Base-by-base conservation (phyloP, 495 filamentous ascomycete species). In the Hypomontagnella monticulosa region DNA sequence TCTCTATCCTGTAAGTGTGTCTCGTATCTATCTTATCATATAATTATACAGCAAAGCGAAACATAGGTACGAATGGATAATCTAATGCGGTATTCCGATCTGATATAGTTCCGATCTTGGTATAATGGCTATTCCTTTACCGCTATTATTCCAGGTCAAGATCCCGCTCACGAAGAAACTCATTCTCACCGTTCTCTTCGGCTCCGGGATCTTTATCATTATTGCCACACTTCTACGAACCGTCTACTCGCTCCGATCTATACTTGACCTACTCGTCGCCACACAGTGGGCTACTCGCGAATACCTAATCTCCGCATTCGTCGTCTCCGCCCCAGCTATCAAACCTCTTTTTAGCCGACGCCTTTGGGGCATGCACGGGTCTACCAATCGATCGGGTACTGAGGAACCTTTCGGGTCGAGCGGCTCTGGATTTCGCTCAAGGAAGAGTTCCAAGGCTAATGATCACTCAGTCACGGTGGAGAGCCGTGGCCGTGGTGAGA, bases 281-380 rank as follows among this genome's bases (percentile, higher is more conserved):
- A 61, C 49, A 9, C 41, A 54, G n/a, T 61, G 58, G 58, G 48
- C 58, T 12, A 61, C 49, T 23, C 58, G 58, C 23, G 58, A 61
- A 41, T 61, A 61, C 18, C 30, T 61, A 16, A 49, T 61, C 10
- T 54, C 58, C n/a, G 42, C 49, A 1, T 61, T 61, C 49, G 58
- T 48, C 18, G 58, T 61, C 11, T 61, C 58, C 11, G 58, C 58
- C 2, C 58, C 58, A 16, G 49, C 58, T 5, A 54, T 61, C 58
- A 53, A 53, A 38, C 58, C 58, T 5, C 33, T 61, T 4, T 61
- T 61, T 6, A 54, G 49, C 18, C 40, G 41, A n/a, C 58, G 50
- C 16, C 49, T 62, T 14, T 62, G 49, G 58, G 58, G 50, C 30
- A 18, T 54, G 4, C 41, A 33, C 2, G 34, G 20, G 3, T 54